Percentiles rank a stretch among this genome's conserved stretches.
Evolutionary conservation across 768 basidiomycete species (phyloP).

Genomic region (Pholiota microspora): DNA sequence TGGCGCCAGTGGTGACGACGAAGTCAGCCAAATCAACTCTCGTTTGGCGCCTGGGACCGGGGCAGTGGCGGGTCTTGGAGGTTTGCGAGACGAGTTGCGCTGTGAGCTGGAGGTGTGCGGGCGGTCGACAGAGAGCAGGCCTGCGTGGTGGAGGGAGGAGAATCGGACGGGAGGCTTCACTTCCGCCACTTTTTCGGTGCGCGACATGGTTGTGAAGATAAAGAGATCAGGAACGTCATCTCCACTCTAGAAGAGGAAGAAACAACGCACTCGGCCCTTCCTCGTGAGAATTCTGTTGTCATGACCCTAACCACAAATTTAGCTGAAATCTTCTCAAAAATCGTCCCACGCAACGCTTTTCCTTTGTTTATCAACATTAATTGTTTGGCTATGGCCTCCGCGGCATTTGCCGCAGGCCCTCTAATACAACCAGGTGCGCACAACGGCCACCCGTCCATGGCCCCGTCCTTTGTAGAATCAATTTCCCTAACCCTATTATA

Average conservation of each 20-base stretch:
- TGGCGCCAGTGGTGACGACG: background rate
- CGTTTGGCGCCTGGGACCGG: slow-evolving; percentile 21
- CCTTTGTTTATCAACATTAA: no score
- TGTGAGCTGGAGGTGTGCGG: slow-evolving; percentile 16
- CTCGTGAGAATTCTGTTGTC: slow-evolving; percentile 34
- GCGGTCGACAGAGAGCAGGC: slow-evolving; percentile 1
- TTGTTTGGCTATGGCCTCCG: no score
- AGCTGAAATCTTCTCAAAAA: no score
- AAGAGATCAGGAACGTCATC: background rate
- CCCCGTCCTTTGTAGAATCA: no score
- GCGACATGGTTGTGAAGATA: slow-evolving; percentile 7
- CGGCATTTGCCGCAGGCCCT: no score
- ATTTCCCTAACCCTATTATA: background rate
- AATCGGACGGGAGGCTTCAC: background rate
- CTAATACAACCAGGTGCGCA: no score
- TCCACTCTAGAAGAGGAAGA: slow-evolving; percentile 1
- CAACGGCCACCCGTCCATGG: no score
- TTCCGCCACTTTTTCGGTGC: slow-evolving; percentile 5
- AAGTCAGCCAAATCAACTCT: background rate
- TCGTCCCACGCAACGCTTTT: no score
- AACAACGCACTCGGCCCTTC: background rate
- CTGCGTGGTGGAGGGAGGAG: background rate
- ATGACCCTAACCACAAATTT: slow-evolving; percentile 13
- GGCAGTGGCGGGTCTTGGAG: slow-evolving; percentile 34
- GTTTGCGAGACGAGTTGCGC: slow-evolving; percentile 21